Conservation (phyloP, 208 protist genomes). For the Blastocrithidia nonstop region DNA sequence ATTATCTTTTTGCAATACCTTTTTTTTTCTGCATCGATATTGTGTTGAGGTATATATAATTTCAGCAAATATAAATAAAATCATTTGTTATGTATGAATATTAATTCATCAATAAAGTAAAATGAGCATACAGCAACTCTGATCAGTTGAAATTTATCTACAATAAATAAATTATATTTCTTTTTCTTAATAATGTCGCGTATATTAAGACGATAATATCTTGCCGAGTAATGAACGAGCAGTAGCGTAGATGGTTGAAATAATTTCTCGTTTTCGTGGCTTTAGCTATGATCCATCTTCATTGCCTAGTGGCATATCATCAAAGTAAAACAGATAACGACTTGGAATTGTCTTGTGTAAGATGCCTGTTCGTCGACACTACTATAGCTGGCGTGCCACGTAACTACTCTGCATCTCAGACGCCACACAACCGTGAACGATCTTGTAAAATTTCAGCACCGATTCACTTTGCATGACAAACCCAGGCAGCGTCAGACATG, state of each 20-base stretch:
- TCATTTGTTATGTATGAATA: no score
- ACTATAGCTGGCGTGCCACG: constrained; percentile 52
- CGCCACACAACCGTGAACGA: constrained; percentile 49
- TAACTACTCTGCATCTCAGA: constrained; percentile 82
- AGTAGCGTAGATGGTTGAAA: constrained; percentile 50
- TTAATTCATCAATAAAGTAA: no score
- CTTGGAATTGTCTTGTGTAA: constrained; percentile 21
- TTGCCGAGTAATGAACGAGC: constrained; percentile 16
- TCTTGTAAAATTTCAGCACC: constrained; percentile 67
- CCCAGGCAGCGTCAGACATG: constrained; percentile 54
- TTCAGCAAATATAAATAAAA: no score
- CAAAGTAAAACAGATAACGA: constrained; percentile 68
- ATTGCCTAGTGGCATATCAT: constrained; percentile 64
- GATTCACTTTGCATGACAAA: constrained; percentile 58
- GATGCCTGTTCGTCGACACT: constrained; percentile 49
- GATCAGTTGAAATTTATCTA: no score
- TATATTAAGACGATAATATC: not conserved
- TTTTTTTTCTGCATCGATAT: no score
- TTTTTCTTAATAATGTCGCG: no score
- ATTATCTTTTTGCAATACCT: no score
- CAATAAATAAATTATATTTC: no score
- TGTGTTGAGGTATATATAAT: no score
- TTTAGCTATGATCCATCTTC: constrained; percentile 24
- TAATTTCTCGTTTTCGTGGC: constrained; percentile 29
- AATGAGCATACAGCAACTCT: no score